Base-by-base conservation (phyloP, 768 basidiomycete genomes). In the Boletus rex-veris region DNA sequence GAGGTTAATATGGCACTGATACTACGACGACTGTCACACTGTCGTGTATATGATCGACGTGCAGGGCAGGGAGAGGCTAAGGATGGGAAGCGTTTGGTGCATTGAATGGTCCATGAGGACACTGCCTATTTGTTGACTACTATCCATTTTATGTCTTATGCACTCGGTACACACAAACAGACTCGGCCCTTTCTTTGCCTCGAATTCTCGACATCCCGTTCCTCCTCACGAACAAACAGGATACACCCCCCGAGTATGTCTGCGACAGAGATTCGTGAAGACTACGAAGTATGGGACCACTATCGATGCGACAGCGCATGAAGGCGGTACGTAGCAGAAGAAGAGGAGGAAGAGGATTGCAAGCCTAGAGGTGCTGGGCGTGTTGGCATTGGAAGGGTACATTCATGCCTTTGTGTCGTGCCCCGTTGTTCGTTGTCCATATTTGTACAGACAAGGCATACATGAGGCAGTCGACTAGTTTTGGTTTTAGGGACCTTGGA, bases 71-170 rank as follows among this genome's bases (percentile, higher is more conserved):
- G 92, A 92, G 96, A 76, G 96, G 36, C 75, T 98, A 98, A 76
- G 92, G 92, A 15, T 98, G 96, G 96, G 90, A 92, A 58, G 95
- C 93, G 9, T 98, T 99, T 62, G 94, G 96, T 97, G 71, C 53
- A 89, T 49, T 26, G 9, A 10, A n/a, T 6, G 5, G n/a, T 21
- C 28, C 33, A 5, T 16, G 0, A 21, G 2, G 15, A 18, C n/a
- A 14, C 9, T 16, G 5, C 18, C 16, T 11, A 4, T 24, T 42
- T 12, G 10, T 42, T 47, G 44, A 31, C 36, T 5, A 15, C 9
- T 12, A 12, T 24, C 21, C 21, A 3, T 3, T 24, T 24, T 24
- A 24, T 24, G 21, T 24, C 21, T 24, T 24, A 16, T 18, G 14
- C 28, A 26, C 30, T 30, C 38, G 3, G 31, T 28, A 8, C 36